Percentiles rank a stretch among this genome's conserved stretches.
phyloP scores from a whole-genome alignment of 192 early-diverging fungal genomes.

The Rhizoclosmatium sp. region DNA sequence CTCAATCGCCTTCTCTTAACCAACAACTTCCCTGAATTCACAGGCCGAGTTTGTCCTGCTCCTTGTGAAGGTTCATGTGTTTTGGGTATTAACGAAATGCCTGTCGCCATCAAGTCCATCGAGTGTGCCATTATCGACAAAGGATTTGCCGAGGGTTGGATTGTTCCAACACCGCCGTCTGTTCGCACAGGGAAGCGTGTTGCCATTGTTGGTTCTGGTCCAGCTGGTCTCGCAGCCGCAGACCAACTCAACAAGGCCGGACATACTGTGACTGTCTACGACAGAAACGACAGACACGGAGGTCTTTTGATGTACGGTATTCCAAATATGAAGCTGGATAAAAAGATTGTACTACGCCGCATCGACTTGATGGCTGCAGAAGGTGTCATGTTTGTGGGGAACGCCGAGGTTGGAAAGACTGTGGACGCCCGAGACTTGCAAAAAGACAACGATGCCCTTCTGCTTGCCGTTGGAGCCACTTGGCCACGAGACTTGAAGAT shows the following conservation, averaged over 20 bases:
- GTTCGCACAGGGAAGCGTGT: constrained; percentile 83
- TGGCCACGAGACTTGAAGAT: constrained; percentile 97
- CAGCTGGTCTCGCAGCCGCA: constrained; percentile 93
- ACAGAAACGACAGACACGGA: constrained; percentile 95
- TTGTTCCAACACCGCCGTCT: constrained; percentile 82
- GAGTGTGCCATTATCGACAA: constrained; percentile 98
- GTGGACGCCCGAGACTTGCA: constrained; percentile 74
- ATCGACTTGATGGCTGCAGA: constrained; percentile 94
- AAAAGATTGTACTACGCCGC: constrained; percentile 91
- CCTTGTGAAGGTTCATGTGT: constrained; percentile 98
- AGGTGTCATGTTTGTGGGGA: constrained; percentile 89
- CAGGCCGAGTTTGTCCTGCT: constrained; percentile 97
- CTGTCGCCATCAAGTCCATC: constrained; percentile 97
- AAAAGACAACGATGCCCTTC: constrained; percentile 76
- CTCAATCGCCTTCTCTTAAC: constrained; percentile 92
- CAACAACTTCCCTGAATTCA: constrained; percentile 99
- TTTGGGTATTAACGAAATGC: constrained; percentile 91
- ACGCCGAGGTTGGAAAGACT: constrained; percentile 88
- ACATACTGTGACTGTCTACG: constrained; percentile 94
- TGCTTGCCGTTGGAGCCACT: constrained; percentile 94
- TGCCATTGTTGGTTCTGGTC: constrained; percentile 94
- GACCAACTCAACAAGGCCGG: constrained; percentile 98
- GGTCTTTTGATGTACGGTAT: constrained; percentile 99
- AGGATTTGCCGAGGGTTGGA: constrained; percentile 97
- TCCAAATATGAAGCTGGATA: constrained; percentile 99